Evolutionary conservation across 2,329 filamentous ascomycete genomes (phyloP), one percentile per base, ranked within the genome.

Genomic region (Fusarium aywerte): DNA sequence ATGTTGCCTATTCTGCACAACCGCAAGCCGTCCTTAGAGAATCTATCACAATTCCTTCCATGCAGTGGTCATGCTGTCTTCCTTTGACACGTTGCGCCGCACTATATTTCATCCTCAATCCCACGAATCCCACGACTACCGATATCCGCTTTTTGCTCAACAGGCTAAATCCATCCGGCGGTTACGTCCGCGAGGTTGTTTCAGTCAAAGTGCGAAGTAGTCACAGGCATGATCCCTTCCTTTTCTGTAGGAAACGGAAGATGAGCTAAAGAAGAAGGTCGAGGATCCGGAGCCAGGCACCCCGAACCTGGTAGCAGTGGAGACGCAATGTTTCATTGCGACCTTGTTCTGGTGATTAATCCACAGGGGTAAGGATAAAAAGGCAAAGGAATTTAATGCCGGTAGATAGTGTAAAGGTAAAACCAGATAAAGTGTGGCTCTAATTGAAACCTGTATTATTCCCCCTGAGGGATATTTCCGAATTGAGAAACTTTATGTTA

Each of bases 191-290:
- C 16, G 12, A 36, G 23, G n/a, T 38, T 49, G 11, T 49, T 27
- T 31, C 13, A 21, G 15, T 5, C 27, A 18, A 32, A 13, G 43
- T 21, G 16, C 27, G 11, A 11, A 10, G 7, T 35, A 13, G 35
- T 42, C 27, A 23, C 16, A 18, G 11, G 21, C 35, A 31, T n/a
- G 45, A 49, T 49, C 45, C 45, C 45, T 31, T 21, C 38, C 49
- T 62, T 62, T 48, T 56, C 58, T 35, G 59, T 48, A 38, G 15
- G 20, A 42, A 29, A 36, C 59, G 59, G 59, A 62, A 38, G 16
- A 25, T 36, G 13, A 15, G 32, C 42, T 38, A 10, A 61, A 54
- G n/a, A 27, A 57, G 59, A 56, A 62, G 49, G 58, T 61, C 13
- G 11, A 33, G 15, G 29, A 53, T 44, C 29, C 57, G 58, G 59